Evolutionary conservation across 2,329 filamentous ascomycete species (phyloP).

Genomic region (Xylariales sp.): DNA sequence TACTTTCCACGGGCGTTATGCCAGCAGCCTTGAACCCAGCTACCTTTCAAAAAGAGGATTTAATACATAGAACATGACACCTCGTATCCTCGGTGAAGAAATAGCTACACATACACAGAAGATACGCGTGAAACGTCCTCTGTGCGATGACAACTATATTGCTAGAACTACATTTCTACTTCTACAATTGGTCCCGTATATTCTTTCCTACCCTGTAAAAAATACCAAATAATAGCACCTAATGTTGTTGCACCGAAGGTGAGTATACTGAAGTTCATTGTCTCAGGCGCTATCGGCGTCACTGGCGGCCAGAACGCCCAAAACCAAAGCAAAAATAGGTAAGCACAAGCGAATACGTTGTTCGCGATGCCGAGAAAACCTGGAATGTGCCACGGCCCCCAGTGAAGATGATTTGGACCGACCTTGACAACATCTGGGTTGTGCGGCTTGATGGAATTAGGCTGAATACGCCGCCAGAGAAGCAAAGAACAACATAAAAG

Average conservation of each 20-base stretch:
- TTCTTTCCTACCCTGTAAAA: neutral
- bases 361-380: neutral
- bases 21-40: too few relatives aligned
- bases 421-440: neutral
- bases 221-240: neutral
- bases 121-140: too few relatives aligned
- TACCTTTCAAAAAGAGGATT: too few relatives aligned
- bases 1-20: too few relatives aligned
- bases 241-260: neutral
- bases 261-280: neutral
- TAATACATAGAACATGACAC: too few relatives aligned
- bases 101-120: too few relatives aligned
- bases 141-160: too few relatives aligned
- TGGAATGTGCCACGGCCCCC: conserved; percentile 1
- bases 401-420: neutral
- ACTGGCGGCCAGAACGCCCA: neutral
- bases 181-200: neutral
- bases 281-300: neutral
- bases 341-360: neutral
- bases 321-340: neutral
- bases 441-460: conserved; percentile 5
- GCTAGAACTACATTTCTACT: too few relatives aligned
- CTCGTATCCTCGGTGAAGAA: too few relatives aligned
- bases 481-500: conserved; percentile 13
- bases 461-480: conserved; percentile 23